Evolutionary conservation across 768 basidiomycete species (phyloP).

Genomic region (Auricularia heimuer): DNA sequence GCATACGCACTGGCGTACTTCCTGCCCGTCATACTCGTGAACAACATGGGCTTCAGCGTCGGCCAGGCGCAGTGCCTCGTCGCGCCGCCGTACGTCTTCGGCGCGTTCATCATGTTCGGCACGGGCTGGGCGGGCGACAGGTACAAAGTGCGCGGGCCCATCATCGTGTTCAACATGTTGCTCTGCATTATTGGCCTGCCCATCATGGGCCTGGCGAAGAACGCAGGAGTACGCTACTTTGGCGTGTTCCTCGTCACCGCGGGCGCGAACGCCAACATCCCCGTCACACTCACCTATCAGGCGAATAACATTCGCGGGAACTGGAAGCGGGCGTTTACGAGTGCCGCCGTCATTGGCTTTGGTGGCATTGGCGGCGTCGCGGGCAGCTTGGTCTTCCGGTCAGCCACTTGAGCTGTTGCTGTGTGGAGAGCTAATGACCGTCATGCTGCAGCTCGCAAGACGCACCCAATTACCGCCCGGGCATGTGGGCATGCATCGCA

Average conservation of each 20-base stretch:
- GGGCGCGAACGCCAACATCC: conserved; percentile 5
- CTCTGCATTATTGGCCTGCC: conserved; percentile 14
- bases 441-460: not conserved
- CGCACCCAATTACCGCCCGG: not conserved
- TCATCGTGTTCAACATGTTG: conserved; percentile 13
- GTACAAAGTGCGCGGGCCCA: conserved; percentile 13
- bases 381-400: conserved; percentile 9
- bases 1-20: conserved; percentile 13
- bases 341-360: conserved; percentile 12
- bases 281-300: conserved; percentile 7
- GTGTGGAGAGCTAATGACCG: no score
- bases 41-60: conserved; percentile 11
- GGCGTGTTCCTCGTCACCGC: conserved; percentile 5
- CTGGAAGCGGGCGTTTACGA: conserved; percentile 15
- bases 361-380: conserved; percentile 17
- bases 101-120: conserved; percentile 14
- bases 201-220: conserved; percentile 2
- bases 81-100: conserved; percentile 18
- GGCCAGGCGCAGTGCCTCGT: conserved; percentile 14
- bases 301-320: conserved; percentile 16
- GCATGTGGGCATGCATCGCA: not conserved
- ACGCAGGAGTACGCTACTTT: not conserved
- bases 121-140: conserved; percentile 14
- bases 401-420: no score
- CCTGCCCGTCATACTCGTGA: conserved; percentile 17